Evolutionary conservation across 345 rosid genomes (phyloP).

Genomic region (Aquilaria sinensis): DNA sequence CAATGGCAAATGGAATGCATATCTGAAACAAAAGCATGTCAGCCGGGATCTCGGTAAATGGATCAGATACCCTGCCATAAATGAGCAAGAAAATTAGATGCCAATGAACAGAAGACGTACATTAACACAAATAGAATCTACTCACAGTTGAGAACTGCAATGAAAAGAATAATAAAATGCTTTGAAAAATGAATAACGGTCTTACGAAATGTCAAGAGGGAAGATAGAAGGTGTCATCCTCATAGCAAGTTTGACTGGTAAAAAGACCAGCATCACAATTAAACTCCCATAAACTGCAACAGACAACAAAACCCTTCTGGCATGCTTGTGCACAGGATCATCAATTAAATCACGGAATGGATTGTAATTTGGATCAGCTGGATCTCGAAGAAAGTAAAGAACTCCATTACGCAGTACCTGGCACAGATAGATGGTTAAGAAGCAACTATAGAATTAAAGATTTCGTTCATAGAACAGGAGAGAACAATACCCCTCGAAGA

Average conservation of each 20-base stretch:
- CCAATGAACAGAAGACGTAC: conserved; percentile 12
- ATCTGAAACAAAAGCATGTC: conserved; percentile 98
- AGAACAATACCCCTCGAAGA: conserved; percentile 84
- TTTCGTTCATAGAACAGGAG: conserved; percentile 4
- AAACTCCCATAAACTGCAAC: conserved; percentile 96
- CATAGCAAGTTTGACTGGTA: conserved; percentile 97
- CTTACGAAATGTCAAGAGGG: conserved; percentile 96
- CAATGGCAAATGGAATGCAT: conserved; percentile 94
- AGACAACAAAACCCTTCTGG: conserved; percentile 85
- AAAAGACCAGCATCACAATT: conserved; percentile 95
- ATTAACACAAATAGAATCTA: not conserved
- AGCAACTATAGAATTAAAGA: not conserved
- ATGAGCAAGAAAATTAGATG: not conserved
- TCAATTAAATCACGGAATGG: conserved; percentile 98
- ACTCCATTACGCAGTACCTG: conserved; percentile 98
- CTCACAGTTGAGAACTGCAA: conserved; percentile 2
- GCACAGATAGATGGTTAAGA: conserved; percentile 3
- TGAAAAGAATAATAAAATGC: conserved; percentile 1
- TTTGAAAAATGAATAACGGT: conserved; percentile 1
- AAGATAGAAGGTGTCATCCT: conserved; percentile 81
- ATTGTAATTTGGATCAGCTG: conserved; percentile 99
- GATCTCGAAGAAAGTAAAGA: conserved; percentile 88
- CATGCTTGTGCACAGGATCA: conserved; percentile 98
- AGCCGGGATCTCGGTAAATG: conserved; percentile 97
- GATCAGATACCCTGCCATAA: conserved; percentile 82